These are phyloP conservation scores for Pouteria glomerata DNA, from an alignment of 148 eudicot species.

Conservation along the genomic window DNA sequence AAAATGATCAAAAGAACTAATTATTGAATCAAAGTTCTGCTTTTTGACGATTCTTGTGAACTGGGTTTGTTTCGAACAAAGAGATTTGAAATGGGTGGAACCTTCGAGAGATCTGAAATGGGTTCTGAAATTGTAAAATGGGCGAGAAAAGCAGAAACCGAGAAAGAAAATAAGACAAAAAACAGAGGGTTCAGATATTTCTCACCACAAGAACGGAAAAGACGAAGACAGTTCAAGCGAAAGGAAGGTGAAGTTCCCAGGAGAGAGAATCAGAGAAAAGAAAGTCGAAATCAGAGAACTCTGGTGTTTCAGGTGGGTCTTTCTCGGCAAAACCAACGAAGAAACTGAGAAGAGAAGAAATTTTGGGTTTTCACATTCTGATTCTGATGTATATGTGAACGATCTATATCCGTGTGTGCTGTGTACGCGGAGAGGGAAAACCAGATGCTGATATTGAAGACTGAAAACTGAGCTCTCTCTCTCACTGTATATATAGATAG, in stretches of 20 bases:
- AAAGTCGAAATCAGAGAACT: background rate
- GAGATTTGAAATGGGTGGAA: background rate
- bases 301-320: no score
- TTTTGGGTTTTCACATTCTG: no score
- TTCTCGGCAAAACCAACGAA: no score
- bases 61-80: background rate
- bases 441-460: background rate
- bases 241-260: background rate
- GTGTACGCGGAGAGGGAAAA: background rate
- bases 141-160: background rate
- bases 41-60: background rate
- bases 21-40: background rate
- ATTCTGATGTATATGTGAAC: no score
- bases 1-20: background rate
- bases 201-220: background rate
- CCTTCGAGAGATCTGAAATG: background rate
- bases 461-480: background rate
- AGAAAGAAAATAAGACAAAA: background rate
- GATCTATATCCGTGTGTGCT: no score
- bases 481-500: slow-evolving; percentile 4
- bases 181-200: background rate
- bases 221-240: background rate
- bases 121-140: background rate
- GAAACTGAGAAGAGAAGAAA: no score
- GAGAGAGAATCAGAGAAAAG: background rate